Evolutionary conservation across 805 yeast genomes (phyloP).

Genomic region (Kuraishia floccosa): DNA sequence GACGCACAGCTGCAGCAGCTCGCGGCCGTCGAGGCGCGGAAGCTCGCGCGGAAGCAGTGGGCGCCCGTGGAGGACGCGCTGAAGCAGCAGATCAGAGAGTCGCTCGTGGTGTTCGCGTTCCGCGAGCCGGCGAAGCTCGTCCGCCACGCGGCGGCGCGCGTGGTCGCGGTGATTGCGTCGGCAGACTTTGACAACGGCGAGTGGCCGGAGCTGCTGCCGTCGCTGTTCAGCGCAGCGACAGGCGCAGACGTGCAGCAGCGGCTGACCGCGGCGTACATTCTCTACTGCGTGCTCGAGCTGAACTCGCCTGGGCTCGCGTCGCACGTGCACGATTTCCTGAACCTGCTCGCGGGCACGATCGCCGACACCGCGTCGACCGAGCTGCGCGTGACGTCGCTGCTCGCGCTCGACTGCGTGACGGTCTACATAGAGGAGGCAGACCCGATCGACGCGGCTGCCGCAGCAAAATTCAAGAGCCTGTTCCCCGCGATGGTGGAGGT

Average conservation of each 20-base stretch:
- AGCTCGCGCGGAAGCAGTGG: conserved; percentile 71
- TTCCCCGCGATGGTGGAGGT: conserved; percentile 78
- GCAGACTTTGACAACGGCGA: conserved; percentile 48
- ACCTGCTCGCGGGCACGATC: conserved; percentile 60
- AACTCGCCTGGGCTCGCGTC: conserved; percentile 44
- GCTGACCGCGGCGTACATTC: conserved; percentile 74
- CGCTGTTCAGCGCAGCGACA: conserved; percentile 57
- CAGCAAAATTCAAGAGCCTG: conserved; percentile 44
- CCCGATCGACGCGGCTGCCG: conserved; percentile 30
- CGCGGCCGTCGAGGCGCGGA: conserved; percentile 95
- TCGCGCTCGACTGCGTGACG: conserved; percentile 66
- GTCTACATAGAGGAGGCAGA: conserved; percentile 53
- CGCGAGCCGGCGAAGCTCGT: conserved; percentile 49
- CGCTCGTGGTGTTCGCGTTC: conserved; percentile 62
- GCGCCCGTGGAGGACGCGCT: conserved; percentile 30
- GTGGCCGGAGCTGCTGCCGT: conserved; percentile 74
- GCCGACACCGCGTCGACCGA: conserved; percentile 50
- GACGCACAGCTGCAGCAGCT: conserved; percentile 73
- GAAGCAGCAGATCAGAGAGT: conserved; percentile 51
- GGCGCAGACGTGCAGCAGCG: conserved; percentile 21
- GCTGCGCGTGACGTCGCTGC: conserved; percentile 73
- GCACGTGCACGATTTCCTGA: conserved; percentile 56
- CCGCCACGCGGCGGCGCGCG: conserved; percentile 84
- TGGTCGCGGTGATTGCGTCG: conserved; percentile 77
- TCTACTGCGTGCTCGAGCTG: conserved; percentile 69